Evolutionary conservation across 495 filamentous ascomycete species (phyloP).

Genomic region (Eremomyces bilateralis): DNA sequence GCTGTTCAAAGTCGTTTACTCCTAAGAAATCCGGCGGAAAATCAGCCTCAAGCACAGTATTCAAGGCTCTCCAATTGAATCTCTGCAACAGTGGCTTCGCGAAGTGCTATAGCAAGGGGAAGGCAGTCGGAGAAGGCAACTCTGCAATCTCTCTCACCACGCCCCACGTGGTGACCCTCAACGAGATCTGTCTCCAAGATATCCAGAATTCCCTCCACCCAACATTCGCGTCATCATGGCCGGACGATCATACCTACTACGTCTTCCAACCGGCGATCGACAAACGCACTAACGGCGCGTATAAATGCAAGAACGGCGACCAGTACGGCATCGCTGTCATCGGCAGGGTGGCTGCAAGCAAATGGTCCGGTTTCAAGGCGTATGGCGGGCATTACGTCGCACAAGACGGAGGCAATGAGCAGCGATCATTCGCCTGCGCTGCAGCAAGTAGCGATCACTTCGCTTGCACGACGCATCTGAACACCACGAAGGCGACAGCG

Average conservation of each 20-base stretch:
- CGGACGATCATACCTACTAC: slow-evolving; percentile 5
- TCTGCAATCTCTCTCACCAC: too few species aligned
- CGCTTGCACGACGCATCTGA: too few species aligned
- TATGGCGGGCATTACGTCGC: slow-evolving; percentile 4
- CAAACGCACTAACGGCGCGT: not conserved
- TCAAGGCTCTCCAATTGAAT: too few species aligned
- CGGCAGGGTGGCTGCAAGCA: not conserved
- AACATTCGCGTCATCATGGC: too few species aligned
- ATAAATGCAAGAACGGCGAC: slow-evolving; percentile 4
- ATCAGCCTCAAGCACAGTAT: too few species aligned
- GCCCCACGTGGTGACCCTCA: slow-evolving; percentile 6
- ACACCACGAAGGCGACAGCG: too few species aligned
- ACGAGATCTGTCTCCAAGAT: slow-evolving; percentile 5
- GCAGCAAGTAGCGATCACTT: slow-evolving; percentile 4
- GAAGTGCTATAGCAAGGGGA: too few species aligned
- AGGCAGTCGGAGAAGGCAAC: too few species aligned
- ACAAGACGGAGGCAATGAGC: slow-evolving; percentile 3
- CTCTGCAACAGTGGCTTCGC: too few species aligned
- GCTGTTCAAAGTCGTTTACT: too few species aligned
- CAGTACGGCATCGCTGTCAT: slow-evolving; percentile 5
- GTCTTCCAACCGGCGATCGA: slow-evolving; percentile 5
- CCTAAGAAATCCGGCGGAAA: too few species aligned
- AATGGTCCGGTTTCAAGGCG: slow-evolving; percentile 1
- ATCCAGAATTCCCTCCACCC: slow-evolving; percentile 1
- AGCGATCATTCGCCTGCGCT: slow-evolving; percentile 4